phyloP scores from a whole-genome alignment of 2,329 filamentous ascomycete genomes.

The Neonectria hederae region DNA sequence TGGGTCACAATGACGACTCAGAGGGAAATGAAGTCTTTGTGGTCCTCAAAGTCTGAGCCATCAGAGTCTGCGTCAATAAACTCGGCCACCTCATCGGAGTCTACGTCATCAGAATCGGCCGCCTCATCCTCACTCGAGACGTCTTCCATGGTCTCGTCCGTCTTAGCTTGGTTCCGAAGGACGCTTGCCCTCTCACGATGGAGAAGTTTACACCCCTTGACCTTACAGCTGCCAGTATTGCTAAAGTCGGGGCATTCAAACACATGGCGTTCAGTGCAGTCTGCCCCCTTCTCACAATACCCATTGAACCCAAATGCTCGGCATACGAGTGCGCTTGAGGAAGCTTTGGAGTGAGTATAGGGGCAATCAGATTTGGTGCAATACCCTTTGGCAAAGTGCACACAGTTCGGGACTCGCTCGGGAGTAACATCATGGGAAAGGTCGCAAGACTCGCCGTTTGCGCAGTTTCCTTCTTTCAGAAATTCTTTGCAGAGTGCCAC shows the following conservation, averaged over 20 bases:
- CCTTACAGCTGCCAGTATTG: slow-evolving; percentile 86
- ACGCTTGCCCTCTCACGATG: slow-evolving; percentile 89
- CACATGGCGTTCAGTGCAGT: slow-evolving; percentile 84
- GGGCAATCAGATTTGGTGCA: slow-evolving; percentile 88
- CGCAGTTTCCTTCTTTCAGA: slow-evolving; percentile 81
- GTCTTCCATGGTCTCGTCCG: slow-evolving; percentile 70
- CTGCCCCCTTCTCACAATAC: slow-evolving; percentile 84
- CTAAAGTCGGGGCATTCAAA: slow-evolving; percentile 95
- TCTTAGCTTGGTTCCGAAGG: slow-evolving; percentile 72
- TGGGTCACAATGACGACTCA: slow-evolving; percentile 35
- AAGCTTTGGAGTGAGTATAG: slow-evolving; percentile 85
- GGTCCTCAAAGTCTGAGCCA: slow-evolving; percentile 64
- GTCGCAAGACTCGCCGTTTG: slow-evolving; percentile 82
- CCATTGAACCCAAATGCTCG: slow-evolving; percentile 84
- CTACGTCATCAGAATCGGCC: slow-evolving; percentile 79
- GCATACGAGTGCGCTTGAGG: slow-evolving; percentile 82
- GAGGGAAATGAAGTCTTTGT: slow-evolving; percentile 67
- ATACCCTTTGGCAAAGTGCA: slow-evolving; percentile 89
- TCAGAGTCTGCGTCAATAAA: slow-evolving; percentile 66
- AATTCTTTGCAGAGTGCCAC: slow-evolving; percentile 92
- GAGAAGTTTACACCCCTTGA: slow-evolving; percentile 82
- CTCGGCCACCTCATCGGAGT: slow-evolving; percentile 78
- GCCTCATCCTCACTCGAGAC: slow-evolving; percentile 80
- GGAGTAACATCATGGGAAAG: slow-evolving; percentile 87
- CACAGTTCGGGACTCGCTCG: slow-evolving; percentile 85